These are phyloP conservation scores for Crucihimalaya himalaica DNA, from an alignment of 345 rosid species.

Conservation along the genomic window DNA sequence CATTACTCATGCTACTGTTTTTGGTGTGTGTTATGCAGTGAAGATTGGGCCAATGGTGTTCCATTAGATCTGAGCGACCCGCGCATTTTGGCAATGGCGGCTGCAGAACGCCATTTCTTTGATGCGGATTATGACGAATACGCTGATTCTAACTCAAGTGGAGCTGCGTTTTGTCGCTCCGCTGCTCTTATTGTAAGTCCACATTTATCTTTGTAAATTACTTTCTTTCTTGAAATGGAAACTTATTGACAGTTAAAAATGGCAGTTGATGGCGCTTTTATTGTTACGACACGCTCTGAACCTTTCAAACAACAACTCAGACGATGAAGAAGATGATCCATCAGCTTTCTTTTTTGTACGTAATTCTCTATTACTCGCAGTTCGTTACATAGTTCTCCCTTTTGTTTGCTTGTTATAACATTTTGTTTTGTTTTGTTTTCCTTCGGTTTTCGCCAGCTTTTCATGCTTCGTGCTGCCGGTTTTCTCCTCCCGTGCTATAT, in stretches of 20 bases:
- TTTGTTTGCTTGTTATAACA: conserved; percentile 3
- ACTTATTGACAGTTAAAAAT: conserved; percentile 15
- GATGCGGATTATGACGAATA: conserved; percentile 91
- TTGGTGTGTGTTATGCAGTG: conserved; percentile 46
- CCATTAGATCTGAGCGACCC: conserved; percentile 83
- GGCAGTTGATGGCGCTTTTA: conserved; percentile 93
- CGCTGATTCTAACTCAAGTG: conserved; percentile 78
- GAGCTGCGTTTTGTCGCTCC: conserved; percentile 97
- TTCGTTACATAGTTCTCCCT: not conserved
- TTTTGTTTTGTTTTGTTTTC: not conserved
- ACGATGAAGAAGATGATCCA: conserved; percentile 61
- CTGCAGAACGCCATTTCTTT: conserved; percentile 88
- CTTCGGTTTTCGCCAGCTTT: conserved; percentile 57
- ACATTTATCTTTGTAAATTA: not conserved
- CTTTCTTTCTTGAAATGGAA: not conserved
- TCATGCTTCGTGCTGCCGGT: conserved; percentile 90
- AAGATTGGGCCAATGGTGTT: conserved; percentile 79
- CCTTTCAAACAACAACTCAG: conserved; percentile 65
- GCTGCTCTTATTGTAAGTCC: conserved; percentile 85
- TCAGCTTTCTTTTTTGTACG: conserved; percentile 86
- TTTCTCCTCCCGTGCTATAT: conserved; percentile 97
- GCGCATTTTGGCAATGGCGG: conserved; percentile 83
- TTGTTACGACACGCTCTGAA: conserved; percentile 82
- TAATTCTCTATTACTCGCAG: conserved; percentile 10
- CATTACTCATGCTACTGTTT: not conserved